phyloP scores from a whole-genome alignment of 805 yeast species.

The Spathaspora hagerdaliae region DNA sequence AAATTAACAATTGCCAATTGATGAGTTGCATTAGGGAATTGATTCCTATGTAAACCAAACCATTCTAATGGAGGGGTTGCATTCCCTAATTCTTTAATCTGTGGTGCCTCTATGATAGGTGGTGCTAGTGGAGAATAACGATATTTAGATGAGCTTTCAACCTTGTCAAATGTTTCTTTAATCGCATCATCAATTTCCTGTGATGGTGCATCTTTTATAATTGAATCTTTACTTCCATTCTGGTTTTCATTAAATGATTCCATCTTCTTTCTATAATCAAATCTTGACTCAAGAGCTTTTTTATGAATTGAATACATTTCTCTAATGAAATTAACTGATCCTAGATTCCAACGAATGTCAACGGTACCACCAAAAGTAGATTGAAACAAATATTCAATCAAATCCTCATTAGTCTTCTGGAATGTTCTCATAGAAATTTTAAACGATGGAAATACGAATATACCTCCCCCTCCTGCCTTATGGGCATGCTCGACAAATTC shows the following conservation, averaged over 20 bases:
- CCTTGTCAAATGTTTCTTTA: constrained; percentile 34
- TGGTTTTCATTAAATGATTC: constrained; percentile 12
- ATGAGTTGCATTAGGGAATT: constrained; percentile 84
- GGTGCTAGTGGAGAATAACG: constrained; percentile 62
- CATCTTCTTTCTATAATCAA: constrained; percentile 20
- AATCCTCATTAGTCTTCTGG: constrained; percentile 49
- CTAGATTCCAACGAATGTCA: constrained; percentile 90
- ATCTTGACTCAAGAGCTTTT: constrained; percentile 63
- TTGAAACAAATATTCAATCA: constrained; percentile 63
- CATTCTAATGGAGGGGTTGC: constrained; percentile 98
- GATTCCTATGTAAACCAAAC: constrained; percentile 89
- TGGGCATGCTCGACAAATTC: constrained; percentile 54
- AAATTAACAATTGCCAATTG: constrained; percentile 70
- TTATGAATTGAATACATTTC: constrained; percentile 91
- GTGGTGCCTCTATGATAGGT: constrained; percentile 86
- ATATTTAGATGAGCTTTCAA: constrained; percentile 38
- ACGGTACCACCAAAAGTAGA: constrained; percentile 86
- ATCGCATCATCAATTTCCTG: constrained; percentile 33
- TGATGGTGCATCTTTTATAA: constrained; percentile 14
- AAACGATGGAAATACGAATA: constrained; percentile 76
- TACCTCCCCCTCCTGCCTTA: constrained; percentile 71
- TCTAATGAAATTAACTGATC: constrained; percentile 82
- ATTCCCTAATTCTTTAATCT: constrained; percentile 84
- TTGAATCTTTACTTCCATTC: neutral
- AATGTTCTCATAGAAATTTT: constrained; percentile 71